phyloP scores from a whole-genome alignment of 169 alveolate genomes.

The Plasmodium falciparum region DNA sequence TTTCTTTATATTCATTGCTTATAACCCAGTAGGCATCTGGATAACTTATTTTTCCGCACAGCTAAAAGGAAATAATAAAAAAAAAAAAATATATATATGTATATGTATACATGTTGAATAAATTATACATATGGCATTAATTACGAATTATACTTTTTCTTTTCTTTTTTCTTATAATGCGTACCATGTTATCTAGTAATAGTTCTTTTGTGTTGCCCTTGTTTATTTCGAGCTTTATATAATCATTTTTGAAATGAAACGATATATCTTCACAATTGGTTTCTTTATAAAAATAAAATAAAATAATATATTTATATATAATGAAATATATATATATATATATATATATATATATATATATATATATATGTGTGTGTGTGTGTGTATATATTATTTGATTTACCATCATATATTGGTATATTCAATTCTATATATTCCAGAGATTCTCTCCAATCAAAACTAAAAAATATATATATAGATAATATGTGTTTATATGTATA shows the following conservation, averaged over 20 bases:
- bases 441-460: conserved; percentile 75
- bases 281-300: conserved; percentile 8
- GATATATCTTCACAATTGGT: conserved; percentile 27
- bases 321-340: too few species aligned
- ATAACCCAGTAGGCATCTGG: conserved; percentile 70
- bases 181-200: conserved; percentile 46
- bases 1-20: conserved; percentile 34
- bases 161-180: background rate
- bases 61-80: conserved; percentile 17
- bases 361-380: too few species aligned
- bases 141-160: background rate
- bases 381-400: background rate
- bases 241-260: conserved; percentile 41
- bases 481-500: too few species aligned
- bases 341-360: too few species aligned
- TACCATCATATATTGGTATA: conserved; percentile 72
- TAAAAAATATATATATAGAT: background rate
- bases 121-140: background rate
- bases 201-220: conserved; percentile 8
- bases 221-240: conserved; percentile 55
- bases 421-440: conserved; percentile 37
- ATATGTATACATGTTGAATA: background rate
- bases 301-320: background rate
- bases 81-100: background rate
- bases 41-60: conserved; percentile 49